Percentiles rank a stretch among this genome's conserved stretches.
phyloP scores from a whole-genome alignment of 2,329 filamentous ascomycete species.

The Amauroascus niger region DNA sequence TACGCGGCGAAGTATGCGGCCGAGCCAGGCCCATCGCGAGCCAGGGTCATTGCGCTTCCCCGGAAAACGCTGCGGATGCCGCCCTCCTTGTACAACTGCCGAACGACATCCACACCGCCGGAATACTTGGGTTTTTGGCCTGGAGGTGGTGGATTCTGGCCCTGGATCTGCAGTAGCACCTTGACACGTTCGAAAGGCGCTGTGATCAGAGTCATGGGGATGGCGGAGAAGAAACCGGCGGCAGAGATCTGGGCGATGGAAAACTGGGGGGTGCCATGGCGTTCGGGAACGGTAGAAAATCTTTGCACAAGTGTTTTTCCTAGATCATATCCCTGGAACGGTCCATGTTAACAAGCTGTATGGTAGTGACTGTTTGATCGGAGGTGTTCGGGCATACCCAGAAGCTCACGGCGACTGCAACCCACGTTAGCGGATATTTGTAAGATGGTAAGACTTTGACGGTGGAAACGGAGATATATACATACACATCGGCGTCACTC shows the following conservation, averaged over 20 bases:
- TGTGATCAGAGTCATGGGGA: constrained; percentile 97
- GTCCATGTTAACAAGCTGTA: constrained; percentile 36
- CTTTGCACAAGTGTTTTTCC: constrained; percentile 77
- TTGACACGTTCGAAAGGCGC: constrained; percentile 98
- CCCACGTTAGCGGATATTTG: background rate
- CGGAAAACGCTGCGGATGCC: constrained; percentile 88
- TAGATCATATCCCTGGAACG: constrained; percentile 77
- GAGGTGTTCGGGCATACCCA: constrained; percentile 40
- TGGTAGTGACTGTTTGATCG: background rate
- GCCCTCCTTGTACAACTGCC: constrained; percentile 84
- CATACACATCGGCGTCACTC: constrained; percentile 98
- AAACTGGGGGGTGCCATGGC: constrained; percentile 55
- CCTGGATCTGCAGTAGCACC: constrained; percentile 94
- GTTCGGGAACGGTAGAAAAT: constrained; percentile 52
- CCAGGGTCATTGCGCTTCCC: constrained; percentile 79
- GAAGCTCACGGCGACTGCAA: constrained; percentile 55
- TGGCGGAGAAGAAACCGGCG: constrained; percentile 93
- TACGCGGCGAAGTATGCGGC: constrained; percentile 97
- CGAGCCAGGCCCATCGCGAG: constrained; percentile 82
- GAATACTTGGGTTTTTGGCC: constrained; percentile 89
- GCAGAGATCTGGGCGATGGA: constrained; percentile 79
- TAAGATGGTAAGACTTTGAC: background rate
- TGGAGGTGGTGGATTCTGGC: constrained; percentile 71
- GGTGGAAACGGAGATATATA: constrained; percentile 22
- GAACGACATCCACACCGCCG: constrained; percentile 80